phyloP scores from a whole-genome alignment of 148 eudicot species.

The Diospyros kaki region DNA sequence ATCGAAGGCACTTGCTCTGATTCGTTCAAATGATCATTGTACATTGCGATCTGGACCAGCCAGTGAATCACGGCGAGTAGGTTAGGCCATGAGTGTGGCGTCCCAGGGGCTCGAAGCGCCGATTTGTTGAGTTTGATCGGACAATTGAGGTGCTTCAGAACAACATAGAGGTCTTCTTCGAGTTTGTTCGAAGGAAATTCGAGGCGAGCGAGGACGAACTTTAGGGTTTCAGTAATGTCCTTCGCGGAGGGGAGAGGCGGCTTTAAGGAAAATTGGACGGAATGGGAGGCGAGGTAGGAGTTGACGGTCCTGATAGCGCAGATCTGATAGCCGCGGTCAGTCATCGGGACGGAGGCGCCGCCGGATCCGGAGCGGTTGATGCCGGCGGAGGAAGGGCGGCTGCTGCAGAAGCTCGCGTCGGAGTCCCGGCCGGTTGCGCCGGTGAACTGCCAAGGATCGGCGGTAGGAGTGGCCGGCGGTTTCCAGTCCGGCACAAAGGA shows the following conservation, averaged over 20 bases:
- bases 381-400: conserved; percentile 59
- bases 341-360: conserved; percentile 17
- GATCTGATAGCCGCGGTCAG: conserved; percentile 46
- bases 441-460: conserved; percentile 31
- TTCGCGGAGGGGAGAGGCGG: conserved; percentile 64
- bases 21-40: conserved; percentile 32
- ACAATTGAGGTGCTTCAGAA: conserved; percentile 52
- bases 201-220: conserved; percentile 45
- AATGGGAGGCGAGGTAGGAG: conserved; percentile 49
- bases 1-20: conserved; percentile 16
- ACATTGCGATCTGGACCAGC: conserved; percentile 66
- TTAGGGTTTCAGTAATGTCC: conserved; percentile 53
- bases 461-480: conserved; percentile 35
- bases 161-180: conserved; percentile 53
- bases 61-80: conserved; percentile 66
- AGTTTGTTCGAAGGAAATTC: conserved; percentile 33
- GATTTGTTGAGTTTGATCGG: conserved; percentile 75
- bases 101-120: conserved; percentile 70
- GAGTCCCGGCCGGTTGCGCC: conserved; percentile 45
- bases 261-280: conserved; percentile 42
- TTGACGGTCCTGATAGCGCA: conserved; percentile 62
- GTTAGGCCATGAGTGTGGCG: conserved; percentile 76
- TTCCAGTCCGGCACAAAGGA: conserved; percentile 22
- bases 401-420: conserved; percentile 71
- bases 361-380: conserved; percentile 15